Percentiles rank a stretch among this genome's conserved stretches.
Conservation (phyloP, 73 alveolate species). For the Blepharisma stoltei region DNA sequence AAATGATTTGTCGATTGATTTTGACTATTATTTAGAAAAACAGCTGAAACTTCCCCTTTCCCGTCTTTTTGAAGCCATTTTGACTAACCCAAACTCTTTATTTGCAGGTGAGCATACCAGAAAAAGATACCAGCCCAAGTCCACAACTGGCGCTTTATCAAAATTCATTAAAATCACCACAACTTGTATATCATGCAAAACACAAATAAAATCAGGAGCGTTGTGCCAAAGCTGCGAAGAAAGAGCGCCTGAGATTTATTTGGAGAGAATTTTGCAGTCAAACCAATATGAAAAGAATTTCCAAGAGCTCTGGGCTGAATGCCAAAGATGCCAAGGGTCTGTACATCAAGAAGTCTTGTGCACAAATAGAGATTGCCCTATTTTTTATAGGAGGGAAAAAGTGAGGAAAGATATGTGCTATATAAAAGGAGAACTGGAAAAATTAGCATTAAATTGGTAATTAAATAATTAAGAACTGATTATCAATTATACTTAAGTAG, state of each 20-base stretch:
- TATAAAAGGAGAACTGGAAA: conserved; percentile 30
- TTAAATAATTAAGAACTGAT: no score
- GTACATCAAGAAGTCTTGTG: conserved; percentile 83
- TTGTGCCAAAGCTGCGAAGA: conserved; percentile 85
- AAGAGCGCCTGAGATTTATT: conserved; percentile 66
- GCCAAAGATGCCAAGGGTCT: conserved; percentile 99
- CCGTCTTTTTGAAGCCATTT: conserved; percentile 89
- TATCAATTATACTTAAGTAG: no score
- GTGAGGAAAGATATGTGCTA: conserved; percentile 71
- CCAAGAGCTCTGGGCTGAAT: conserved; percentile 95
- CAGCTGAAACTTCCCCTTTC: conserved; percentile 95
- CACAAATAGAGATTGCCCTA: conserved; percentile 97
- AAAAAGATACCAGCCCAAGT: conserved; percentile 86
- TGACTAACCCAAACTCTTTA: conserved; percentile 77
- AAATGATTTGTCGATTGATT: conserved; percentile 96
- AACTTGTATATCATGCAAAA: conserved; percentile 88
- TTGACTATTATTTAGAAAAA: conserved; percentile 94
- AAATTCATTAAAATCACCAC: conserved; percentile 74
- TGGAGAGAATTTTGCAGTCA: conserved; percentile 77
- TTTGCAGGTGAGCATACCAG: conserved; percentile 96
- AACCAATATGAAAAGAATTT: conserved; percentile 71
- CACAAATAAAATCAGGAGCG: conserved; percentile 63
- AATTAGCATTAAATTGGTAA: neutral
- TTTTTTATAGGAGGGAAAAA: conserved; percentile 92
- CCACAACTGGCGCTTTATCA: conserved; percentile 67